Evolutionary conservation across 768 basidiomycete genomes (phyloP).

Genomic region (Suillus placidus): DNA sequence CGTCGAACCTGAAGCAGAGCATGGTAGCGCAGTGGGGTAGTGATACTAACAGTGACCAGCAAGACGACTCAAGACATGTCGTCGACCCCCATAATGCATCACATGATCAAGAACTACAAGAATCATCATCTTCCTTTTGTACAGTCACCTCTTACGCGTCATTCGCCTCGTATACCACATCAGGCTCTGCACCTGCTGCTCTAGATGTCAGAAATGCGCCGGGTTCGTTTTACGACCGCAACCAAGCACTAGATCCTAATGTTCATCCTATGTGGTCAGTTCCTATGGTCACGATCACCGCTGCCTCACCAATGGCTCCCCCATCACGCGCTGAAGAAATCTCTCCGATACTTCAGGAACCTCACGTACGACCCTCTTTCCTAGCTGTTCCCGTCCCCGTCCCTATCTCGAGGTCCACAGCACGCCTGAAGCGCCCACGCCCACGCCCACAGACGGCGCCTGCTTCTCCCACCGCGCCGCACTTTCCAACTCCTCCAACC

Average conservation of each 20-base stretch:
- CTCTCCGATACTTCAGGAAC: conserved; percentile 3
- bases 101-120: background rate
- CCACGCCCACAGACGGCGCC: conserved; percentile 32
- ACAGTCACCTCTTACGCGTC: conserved; percentile 8
- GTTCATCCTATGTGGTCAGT: conserved; percentile 35
- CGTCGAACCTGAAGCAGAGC: conserved; percentile 1
- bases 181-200: background rate
- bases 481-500: background rate
- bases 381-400: background rate
- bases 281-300: conserved; percentile 27
- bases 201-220: background rate
- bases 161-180: background rate
- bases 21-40: background rate
- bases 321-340: background rate
- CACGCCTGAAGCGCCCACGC: conserved; percentile 17
- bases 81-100: background rate
- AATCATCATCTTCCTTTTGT: conserved; percentile 5
- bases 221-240: too few relatives aligned
- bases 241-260: background rate
- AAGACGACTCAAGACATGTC: background rate
- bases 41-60: background rate
- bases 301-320: conserved; percentile 1
- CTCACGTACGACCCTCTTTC: background rate
- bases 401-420: background rate
- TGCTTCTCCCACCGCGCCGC: background rate